Evolutionary conservation across 345 rosid genomes (phyloP), one percentile per base, ranked within the genome.

Genomic region (Ceriops tagal): DNA sequence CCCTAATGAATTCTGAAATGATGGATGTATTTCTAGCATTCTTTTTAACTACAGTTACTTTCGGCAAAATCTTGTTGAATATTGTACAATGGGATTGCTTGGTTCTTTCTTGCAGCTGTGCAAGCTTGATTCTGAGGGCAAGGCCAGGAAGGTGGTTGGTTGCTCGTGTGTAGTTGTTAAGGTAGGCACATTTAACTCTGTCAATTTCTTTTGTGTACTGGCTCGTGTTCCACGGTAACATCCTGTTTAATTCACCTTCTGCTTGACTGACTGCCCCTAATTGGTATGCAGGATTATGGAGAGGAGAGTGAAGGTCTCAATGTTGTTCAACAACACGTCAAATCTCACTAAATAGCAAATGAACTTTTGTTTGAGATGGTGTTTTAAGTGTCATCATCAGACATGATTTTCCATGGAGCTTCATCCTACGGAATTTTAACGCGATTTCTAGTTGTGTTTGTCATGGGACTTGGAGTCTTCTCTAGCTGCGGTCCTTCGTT

Each of bases 121-220:
- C 57, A 90, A 90, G 86, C 89, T 92, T 68, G 98, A 92, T 70
- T 83, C 96, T 0, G 93, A 92, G 77, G 95, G 96, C 32, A 92
- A 90, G 71, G 95, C 98, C 30, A 83, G 92, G 76, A 92, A 92
- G 74, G 92, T 90, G 4, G 98, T 90, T 8, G 92, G 96, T 18
- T 92, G 96, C 87, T 90, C 96, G 21, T 92, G 96, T 26, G 73
- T 87, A 9, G 98, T 90, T 24, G 89, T 92, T 53, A 87, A 88
- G 98, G 98, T 88, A 72, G 20, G 51, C 61, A 6, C 61, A 6
- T 19, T 34, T 39, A 30, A 22, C 37, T 58, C 34, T 5, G 26
- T 20, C 27, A 46, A 15, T 47, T 26, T 8, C 47, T n/a, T 55
- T n/a, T 31, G 1, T 13, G 28, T 51, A 10, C 21, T 5, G 0